A percentile compares a stretch with the other conserved stretches of the same genome.
Evolutionary conservation across 1,284 basidiomycete genomes (phyloP).

Genomic region (Rhizoctonia solani): DNA sequence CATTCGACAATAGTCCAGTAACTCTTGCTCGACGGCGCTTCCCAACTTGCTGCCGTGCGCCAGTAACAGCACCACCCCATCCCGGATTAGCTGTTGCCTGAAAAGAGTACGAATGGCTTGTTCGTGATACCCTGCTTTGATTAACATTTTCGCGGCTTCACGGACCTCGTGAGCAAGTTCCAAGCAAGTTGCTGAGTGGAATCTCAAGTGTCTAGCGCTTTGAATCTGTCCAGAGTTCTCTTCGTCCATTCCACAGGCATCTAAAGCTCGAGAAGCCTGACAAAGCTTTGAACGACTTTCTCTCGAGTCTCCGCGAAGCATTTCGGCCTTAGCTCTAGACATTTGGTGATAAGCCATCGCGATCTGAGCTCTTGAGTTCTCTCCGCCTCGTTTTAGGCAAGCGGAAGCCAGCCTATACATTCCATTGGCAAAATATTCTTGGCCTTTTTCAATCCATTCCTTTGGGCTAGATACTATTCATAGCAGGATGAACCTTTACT

Average conservation of each 20-base stretch:
- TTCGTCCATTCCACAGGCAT: background rate
- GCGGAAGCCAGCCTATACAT: background rate
- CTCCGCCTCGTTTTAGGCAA: background rate
- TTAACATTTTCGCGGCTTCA: background rate
- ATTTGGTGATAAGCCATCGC: constrained; percentile 1
- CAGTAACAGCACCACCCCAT: background rate
- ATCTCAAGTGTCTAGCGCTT: constrained; percentile 8
- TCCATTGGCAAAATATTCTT: constrained; percentile 6
- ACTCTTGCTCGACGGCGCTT: background rate
- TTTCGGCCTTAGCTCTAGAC: background rate
- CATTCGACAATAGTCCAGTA: background rate
- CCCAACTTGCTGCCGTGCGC: background rate
- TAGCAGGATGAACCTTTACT: background rate
- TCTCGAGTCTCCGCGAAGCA: background rate
- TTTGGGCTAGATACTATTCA: background rate
- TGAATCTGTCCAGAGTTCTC: background rate
- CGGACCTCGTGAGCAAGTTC: background rate
- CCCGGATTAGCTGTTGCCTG: background rate
- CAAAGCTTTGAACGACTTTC: background rate
- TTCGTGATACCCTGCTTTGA: background rate
- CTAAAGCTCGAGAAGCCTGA: background rate
- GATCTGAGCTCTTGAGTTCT: background rate
- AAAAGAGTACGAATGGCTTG: background rate
- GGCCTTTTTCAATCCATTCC: background rate
- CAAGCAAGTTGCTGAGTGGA: constrained; percentile 3